A percentile compares a stretch with the other conserved stretches of the same genome.
Conservation (phyloP, 2,329 filamentous ascomycete genomes). For the Tolypocladium cylindrosporum region DNA sequence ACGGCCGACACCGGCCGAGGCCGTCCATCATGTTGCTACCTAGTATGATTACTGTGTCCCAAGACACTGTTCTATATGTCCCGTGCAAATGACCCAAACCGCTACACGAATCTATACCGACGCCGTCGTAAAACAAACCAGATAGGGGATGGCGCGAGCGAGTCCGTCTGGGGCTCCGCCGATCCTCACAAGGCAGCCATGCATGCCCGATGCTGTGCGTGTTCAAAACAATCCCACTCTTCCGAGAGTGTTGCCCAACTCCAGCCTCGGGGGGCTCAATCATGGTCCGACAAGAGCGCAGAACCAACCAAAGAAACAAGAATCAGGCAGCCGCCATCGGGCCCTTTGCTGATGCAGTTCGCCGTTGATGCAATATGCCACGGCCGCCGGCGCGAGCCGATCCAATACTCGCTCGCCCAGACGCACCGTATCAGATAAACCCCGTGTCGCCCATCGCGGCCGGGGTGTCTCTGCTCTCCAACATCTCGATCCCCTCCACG, state of each 20-base stretch:
- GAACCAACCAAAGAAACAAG: background rate
- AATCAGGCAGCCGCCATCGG: background rate
- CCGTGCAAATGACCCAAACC: background rate
- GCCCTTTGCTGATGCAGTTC: background rate
- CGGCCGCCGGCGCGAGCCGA: background rate
- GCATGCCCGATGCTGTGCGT: background rate
- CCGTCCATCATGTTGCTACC: background rate
- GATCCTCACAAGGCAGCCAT: background rate
- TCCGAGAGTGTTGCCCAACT: background rate
- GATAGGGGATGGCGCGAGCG: background rate
- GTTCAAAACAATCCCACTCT: background rate
- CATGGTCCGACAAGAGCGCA: background rate
- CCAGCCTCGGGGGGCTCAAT: background rate
- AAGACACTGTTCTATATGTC: background rate
- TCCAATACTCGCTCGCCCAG: background rate
- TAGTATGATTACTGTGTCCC: background rate
- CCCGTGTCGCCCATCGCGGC: slow-evolving; percentile 7
- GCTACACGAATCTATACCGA: background rate
- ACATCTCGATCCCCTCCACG: slow-evolving; percentile 45
- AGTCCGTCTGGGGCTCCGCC: background rate
- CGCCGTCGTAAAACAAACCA: background rate
- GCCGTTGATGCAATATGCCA: background rate
- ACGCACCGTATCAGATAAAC: slow-evolving; percentile 14
- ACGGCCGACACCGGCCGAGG: background rate
- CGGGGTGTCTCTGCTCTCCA: slow-evolving; percentile 34